phyloP scores from a whole-genome alignment of 2,329 filamentous ascomycete genomes.

The Fusarium transvaalense region DNA sequence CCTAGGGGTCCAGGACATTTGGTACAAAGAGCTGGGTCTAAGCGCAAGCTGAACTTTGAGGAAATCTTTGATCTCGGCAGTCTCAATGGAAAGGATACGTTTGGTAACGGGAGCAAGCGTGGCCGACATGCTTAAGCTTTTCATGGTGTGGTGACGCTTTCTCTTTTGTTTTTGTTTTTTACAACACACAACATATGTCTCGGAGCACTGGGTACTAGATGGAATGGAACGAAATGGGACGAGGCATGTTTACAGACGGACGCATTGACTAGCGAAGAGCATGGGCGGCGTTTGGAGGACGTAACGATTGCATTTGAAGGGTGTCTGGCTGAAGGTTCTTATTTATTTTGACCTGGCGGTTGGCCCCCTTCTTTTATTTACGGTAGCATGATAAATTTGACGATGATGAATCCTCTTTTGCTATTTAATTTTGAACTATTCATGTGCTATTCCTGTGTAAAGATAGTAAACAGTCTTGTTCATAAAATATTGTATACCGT shows the following conservation, averaged over 20 bases:
- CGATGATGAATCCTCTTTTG: slow-evolving; percentile 10
- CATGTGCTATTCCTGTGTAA: background rate
- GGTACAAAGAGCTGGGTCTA: slow-evolving; percentile 75
- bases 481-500: background rate
- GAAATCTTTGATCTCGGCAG: slow-evolving; percentile 79
- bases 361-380: slow-evolving; percentile 28
- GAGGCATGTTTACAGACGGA: slow-evolving; percentile 52
- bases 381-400: slow-evolving; percentile 35
- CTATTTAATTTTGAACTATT: background rate
- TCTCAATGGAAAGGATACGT: slow-evolving; percentile 72
- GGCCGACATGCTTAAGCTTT: slow-evolving; percentile 59
- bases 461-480: background rate
- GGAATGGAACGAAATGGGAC: slow-evolving; percentile 42
- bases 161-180: slow-evolving; percentile 29
- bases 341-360: slow-evolving; percentile 34
- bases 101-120: slow-evolving; percentile 64
- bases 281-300: slow-evolving; percentile 56
- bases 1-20: slow-evolving; percentile 58
- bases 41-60: slow-evolving; percentile 78
- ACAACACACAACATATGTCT: slow-evolving; percentile 33
- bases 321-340: slow-evolving; percentile 38
- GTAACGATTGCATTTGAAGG: slow-evolving; percentile 49
- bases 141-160: background rate
- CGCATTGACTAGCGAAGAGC: slow-evolving; percentile 54
- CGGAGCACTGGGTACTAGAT: slow-evolving; percentile 45